phyloP scores from a whole-genome alignment of 2,329 filamentous ascomycete species.

The Fusarium luffae region DNA sequence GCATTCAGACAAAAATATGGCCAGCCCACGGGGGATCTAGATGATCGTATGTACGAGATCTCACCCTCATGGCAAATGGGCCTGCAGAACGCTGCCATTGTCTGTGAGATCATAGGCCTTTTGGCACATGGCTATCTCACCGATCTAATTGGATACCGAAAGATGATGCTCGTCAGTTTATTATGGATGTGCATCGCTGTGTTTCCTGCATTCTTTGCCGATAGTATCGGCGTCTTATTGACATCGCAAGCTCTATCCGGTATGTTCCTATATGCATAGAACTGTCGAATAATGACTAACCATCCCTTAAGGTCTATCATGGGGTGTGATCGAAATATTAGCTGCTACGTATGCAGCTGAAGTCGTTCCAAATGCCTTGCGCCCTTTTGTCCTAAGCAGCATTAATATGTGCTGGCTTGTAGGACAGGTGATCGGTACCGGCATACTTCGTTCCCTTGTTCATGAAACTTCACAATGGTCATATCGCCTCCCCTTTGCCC shows the following conservation, averaged over 20 bases:
- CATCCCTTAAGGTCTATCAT: slow-evolving; percentile 45
- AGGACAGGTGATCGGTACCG: slow-evolving; percentile 53
- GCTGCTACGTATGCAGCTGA: slow-evolving; percentile 56
- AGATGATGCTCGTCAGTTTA: slow-evolving; percentile 54
- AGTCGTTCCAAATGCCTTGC: slow-evolving; percentile 47
- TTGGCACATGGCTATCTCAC: slow-evolving; percentile 55
- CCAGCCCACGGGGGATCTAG: slow-evolving; percentile 4
- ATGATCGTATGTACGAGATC: slow-evolving; percentile 52
- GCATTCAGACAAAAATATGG: slow-evolving; percentile 40
- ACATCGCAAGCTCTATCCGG: slow-evolving; percentile 50
- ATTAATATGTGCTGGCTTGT: slow-evolving; percentile 58
- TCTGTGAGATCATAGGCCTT: slow-evolving; percentile 51
- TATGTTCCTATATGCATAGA: background rate
- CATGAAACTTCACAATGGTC: slow-evolving; percentile 46
- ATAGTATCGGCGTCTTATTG: slow-evolving; percentile 48
- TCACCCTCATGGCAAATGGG: slow-evolving; percentile 42
- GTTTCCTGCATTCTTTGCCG: slow-evolving; percentile 53
- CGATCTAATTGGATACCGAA: slow-evolving; percentile 52
- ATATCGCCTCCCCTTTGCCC: slow-evolving; percentile 51
- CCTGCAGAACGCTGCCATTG: slow-evolving; percentile 37
- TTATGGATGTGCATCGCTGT: slow-evolving; percentile 52
- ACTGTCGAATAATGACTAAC: background rate
- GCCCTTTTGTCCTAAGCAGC: slow-evolving; percentile 52
- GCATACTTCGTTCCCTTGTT: slow-evolving; percentile 50
- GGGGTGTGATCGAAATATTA: slow-evolving; percentile 52